These are phyloP conservation scores for Oryza glaberrima DNA, from an alignment of 176 grass and related monocot species.

Conservation along the genomic window DNA sequence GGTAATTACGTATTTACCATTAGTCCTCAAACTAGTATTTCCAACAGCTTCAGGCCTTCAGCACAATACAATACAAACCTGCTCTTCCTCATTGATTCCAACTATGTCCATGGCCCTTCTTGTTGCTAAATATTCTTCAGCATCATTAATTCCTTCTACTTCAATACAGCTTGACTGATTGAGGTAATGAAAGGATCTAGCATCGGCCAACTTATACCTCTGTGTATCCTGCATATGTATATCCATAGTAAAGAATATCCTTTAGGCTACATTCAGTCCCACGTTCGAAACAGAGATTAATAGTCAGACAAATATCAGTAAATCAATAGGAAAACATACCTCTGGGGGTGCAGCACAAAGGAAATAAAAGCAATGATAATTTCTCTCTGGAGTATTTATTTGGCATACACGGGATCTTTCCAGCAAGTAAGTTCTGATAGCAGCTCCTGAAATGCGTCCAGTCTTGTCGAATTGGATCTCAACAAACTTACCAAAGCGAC, in stretches of 20 bases:
- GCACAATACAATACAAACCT: slow-evolving; percentile 53
- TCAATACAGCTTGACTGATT: slow-evolving; percentile 97
- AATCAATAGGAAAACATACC: slow-evolving; percentile 54
- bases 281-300: background rate
- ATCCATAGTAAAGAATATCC: slow-evolving; percentile 13
- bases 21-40: slow-evolving; percentile 37
- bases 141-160: slow-evolving; percentile 93
- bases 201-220: slow-evolving; percentile 75
- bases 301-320: slow-evolving; percentile 10
- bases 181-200: slow-evolving; percentile 89
- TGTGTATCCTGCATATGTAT: slow-evolving; percentile 63
- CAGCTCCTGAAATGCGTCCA: slow-evolving; percentile 92
- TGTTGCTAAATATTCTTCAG: slow-evolving; percentile 96
- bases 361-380: slow-evolving; percentile 99
- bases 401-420: slow-evolving; percentile 99
- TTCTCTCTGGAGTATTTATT: slow-evolving; percentile 97
- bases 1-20: slow-evolving; percentile 10
- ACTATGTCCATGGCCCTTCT: slow-evolving; percentile 99
- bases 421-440: slow-evolving; percentile 99
- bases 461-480: slow-evolving; percentile 99
- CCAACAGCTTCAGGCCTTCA: slow-evolving; percentile 35
- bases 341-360: slow-evolving; percentile 86
- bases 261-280: slow-evolving; percentile 24
- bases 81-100: slow-evolving; percentile 96
- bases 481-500: slow-evolving; percentile 99